Percentiles rank a stretch among this genome's conserved stretches.
phyloP scores from a whole-genome alignment of 2,329 filamentous ascomycete species.

The Ophioceras dolichostomum region DNA sequence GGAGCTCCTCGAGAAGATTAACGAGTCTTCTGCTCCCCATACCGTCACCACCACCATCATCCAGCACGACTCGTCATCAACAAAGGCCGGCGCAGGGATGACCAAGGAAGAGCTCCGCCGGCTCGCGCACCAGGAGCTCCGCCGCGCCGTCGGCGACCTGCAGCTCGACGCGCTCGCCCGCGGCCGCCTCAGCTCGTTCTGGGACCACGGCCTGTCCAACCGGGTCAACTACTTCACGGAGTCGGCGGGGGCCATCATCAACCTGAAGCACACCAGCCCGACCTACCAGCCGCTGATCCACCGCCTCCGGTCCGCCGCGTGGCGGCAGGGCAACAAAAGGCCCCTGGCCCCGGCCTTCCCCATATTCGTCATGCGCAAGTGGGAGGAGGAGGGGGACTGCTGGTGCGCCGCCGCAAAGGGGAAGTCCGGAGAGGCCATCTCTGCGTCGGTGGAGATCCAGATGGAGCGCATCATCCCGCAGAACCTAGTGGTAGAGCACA shows the following conservation, averaged over 20 bases:
- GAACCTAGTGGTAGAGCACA: conserved; percentile 62
- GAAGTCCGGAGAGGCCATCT: conserved; percentile 24
- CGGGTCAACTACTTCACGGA: conserved; percentile 63
- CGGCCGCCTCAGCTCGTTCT: conserved; percentile 31
- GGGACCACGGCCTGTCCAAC: conserved; percentile 29
- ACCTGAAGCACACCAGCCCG: conserved; percentile 47
- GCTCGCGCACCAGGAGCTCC: conserved; percentile 27
- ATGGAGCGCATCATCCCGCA: conserved; percentile 51
- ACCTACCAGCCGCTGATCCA: conserved; percentile 23
- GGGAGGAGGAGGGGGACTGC: conserved; percentile 74
- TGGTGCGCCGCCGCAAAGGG: conserved; percentile 56
- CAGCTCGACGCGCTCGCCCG: conserved; percentile 34
- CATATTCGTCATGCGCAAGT: conserved; percentile 46
- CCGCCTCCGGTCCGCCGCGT: conserved; percentile 10
- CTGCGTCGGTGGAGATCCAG: conserved; percentile 52
- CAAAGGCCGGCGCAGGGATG: conserved; percentile 18
- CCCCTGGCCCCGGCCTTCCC: conserved; percentile 23
- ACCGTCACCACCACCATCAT: not conserved
- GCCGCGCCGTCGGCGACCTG: conserved; percentile 28
- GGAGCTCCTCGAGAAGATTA: conserved; percentile 7
- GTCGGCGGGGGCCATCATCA: conserved; percentile 53
- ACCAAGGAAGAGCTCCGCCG: conserved; percentile 24
- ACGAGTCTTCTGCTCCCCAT: too few species aligned
- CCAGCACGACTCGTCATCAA: conserved; percentile 12
- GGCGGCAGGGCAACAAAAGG: conserved; percentile 2